phyloP scores from a whole-genome alignment of 139 green algal species.

The Volvox africanus region DNA sequence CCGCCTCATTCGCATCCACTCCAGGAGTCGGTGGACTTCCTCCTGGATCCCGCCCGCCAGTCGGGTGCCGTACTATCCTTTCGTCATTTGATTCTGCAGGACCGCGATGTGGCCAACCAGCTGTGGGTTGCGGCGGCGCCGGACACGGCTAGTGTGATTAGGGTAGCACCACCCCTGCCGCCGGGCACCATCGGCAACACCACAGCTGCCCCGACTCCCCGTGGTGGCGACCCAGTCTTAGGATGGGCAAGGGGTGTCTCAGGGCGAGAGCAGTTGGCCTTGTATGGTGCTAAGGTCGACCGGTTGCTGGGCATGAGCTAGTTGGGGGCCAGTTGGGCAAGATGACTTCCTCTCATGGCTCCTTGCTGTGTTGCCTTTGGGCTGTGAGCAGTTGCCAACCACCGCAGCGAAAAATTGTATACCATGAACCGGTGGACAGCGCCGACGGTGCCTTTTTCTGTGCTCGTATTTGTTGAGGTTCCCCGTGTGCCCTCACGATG shows the following conservation, averaged over 20 bases:
- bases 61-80: background rate
- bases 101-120: constrained; percentile 2
- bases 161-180: background rate
- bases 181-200: background rate
- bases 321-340: background rate
- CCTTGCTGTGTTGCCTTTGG: background rate
- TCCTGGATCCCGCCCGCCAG: constrained; percentile 28
- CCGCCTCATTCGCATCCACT: too few species aligned
- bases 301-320: constrained; percentile 17
- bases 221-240: background rate
- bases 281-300: constrained; percentile 34
- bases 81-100: constrained; percentile 39
- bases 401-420: too few species aligned
- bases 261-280: constrained; percentile 18
- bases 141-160: constrained; percentile 3
- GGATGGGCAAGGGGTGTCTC: background rate
- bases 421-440: too few species aligned
- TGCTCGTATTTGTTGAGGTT: too few species aligned
- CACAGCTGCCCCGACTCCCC: background rate
- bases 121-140: constrained; percentile 43
- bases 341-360: too few species aligned
- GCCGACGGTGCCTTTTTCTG: too few species aligned
- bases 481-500: too few species aligned
- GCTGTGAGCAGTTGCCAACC: too few species aligned
- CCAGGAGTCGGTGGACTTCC: constrained; percentile 45